These are phyloP conservation scores for Heliocybe sulcata DNA, from an alignment of 1,284 basidiomycete genomes.

Conservation along the genomic window DNA sequence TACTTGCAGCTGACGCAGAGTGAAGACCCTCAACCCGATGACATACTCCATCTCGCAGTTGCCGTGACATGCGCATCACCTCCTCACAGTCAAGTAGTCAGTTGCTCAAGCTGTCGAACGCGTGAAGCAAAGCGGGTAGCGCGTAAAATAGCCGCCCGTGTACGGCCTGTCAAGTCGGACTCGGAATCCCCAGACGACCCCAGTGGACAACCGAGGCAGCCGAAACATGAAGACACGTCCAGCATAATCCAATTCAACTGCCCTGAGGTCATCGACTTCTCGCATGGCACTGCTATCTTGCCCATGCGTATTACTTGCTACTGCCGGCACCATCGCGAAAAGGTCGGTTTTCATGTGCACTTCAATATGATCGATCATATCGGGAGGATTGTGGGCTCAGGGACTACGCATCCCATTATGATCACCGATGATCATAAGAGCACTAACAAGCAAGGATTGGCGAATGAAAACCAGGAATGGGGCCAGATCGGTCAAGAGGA, in stretches of 20 bases:
- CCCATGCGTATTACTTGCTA: conserved; percentile 98
- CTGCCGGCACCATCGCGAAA: conserved; percentile 97
- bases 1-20: background rate
- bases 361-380: conserved; percentile 78
- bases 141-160: conserved; percentile 75
- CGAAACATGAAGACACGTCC: conserved; percentile 63
- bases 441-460: conserved; percentile 14
- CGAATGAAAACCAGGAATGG: background rate
- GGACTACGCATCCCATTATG: conserved; percentile 90
- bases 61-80: conserved; percentile 72
- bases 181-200: conserved; percentile 50
- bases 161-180: conserved; percentile 71
- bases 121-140: conserved; percentile 88
- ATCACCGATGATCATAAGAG: conserved; percentile 99
- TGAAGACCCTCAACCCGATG: conserved; percentile 62
- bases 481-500: background rate
- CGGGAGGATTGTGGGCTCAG: conserved; percentile 80
- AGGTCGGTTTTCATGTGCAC: conserved; percentile 91
- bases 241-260: conserved; percentile 96
- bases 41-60: conserved; percentile 63
- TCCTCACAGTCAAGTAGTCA: conserved; percentile 71
- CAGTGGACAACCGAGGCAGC: conserved; percentile 28
- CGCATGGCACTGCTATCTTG: conserved; percentile 79
- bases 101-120: conserved; percentile 78
- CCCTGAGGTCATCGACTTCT: conserved; percentile 86